phyloP scores from a whole-genome alignment of 345 rosid species.

The Salix arbutifolia region DNA sequence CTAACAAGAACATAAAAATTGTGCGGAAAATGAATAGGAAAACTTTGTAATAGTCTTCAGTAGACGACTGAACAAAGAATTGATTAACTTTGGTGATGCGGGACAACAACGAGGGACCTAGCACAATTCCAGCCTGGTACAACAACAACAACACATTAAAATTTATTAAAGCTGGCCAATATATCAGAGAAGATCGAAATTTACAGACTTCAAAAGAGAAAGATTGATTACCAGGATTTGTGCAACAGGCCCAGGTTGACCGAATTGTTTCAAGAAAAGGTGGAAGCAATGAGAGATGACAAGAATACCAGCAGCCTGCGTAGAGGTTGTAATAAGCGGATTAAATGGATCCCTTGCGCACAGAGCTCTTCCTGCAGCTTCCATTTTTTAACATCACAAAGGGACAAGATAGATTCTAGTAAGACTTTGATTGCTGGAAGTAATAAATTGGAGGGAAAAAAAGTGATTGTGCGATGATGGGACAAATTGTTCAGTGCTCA shows the following conservation, averaged over 20 bases:
- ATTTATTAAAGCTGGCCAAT: too few relatives aligned
- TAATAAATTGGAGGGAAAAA: too few relatives aligned
- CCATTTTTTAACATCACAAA: conserved; percentile 15
- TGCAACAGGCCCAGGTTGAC: conserved; percentile 84
- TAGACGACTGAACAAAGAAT: conserved; percentile 50
- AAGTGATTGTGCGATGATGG: too few relatives aligned
- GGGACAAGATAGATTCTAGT: too few relatives aligned
- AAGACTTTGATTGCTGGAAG: too few relatives aligned
- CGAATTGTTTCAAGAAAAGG: conserved; percentile 61
- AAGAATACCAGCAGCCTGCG: conserved; percentile 70
- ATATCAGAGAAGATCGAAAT: too few relatives aligned
- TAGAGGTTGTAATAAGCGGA: conserved; percentile 54
- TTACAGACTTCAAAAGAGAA: too few relatives aligned
- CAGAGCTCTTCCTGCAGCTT: conserved; percentile 20
- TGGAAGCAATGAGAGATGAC: conserved; percentile 80
- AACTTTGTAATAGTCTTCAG: conserved; percentile 46
- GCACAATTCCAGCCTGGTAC: conserved; percentile 68
- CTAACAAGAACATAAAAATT: conserved; percentile 73
- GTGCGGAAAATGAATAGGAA: conserved; percentile 50
- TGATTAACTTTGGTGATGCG: conserved; percentile 31
- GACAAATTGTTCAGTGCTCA: too few relatives aligned
- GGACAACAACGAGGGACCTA: conserved; percentile 66
- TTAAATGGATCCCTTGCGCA: conserved; percentile 49
- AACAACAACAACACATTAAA: neutral
- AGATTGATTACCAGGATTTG: conserved; percentile 57